These are phyloP conservation scores for Metarhizium anisopliae DNA, from an alignment of 2,329 filamentous ascomycete species.

Conservation along the genomic window DNA sequence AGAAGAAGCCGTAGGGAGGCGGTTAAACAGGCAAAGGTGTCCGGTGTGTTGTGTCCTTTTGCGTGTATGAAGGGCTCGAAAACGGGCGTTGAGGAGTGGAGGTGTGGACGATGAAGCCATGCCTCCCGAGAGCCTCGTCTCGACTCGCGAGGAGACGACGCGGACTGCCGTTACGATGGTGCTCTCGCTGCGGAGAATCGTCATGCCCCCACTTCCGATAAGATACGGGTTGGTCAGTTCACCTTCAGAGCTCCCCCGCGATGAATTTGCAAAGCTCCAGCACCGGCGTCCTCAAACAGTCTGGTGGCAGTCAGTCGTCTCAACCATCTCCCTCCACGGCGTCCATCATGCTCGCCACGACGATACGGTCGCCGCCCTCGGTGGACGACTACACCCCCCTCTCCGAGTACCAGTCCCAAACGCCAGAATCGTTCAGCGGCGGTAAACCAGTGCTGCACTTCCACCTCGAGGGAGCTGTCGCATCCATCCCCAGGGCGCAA, in stretches of 20 bases:
- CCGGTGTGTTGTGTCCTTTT: not conserved
- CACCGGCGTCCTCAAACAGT: not conserved
- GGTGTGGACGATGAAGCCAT: no score
- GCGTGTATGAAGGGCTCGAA: no score
- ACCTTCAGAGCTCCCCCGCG: not conserved
- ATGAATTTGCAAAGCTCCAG: not conserved
- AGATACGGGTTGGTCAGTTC: not conserved
- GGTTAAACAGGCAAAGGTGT: not conserved
- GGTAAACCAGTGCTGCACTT: conserved; percentile 64
- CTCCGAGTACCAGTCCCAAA: conserved; percentile 61
- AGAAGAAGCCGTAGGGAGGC: not conserved
- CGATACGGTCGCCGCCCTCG: conserved; percentile 48
- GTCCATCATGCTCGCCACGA: conserved; percentile 36
- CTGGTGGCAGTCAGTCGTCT: not conserved
- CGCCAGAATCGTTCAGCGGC: conserved; percentile 62
- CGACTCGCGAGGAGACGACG: no score
- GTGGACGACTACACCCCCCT: conserved; percentile 54
- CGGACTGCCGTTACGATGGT: no score
- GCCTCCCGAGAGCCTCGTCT: no score
- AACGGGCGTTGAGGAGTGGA: no score
- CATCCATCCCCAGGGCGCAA: conserved; percentile 48
- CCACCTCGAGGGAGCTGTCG: conserved; percentile 46
- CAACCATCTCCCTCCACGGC: not conserved
- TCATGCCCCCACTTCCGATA: not conserved
- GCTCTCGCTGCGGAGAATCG: not conserved